A percentile compares a stretch with the other conserved stretches of the same genome.
These are phyloP conservation scores for Leucosporidium scottii DNA, from an alignment of 768 basidiomycete genomes.

Conservation along the genomic window DNA sequence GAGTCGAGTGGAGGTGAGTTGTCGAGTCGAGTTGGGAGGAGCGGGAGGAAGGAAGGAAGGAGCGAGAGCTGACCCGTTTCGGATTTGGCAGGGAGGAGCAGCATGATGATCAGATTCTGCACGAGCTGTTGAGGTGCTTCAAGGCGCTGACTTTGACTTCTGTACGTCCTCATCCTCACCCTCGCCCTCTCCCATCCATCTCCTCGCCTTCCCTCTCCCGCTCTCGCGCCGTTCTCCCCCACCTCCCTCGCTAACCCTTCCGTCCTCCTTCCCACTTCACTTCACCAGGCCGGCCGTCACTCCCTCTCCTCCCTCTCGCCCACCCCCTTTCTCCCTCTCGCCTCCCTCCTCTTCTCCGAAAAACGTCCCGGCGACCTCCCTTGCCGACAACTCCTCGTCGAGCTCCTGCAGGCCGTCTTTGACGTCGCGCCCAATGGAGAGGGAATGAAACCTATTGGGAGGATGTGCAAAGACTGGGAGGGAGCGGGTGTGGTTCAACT, in stretches of 20 bases:
- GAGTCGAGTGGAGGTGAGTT: slow-evolving; percentile 86
- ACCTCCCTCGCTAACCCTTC: no score
- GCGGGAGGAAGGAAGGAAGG: no score
- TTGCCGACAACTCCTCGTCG: slow-evolving; percentile 81
- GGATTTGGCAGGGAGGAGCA: slow-evolving; percentile 75
- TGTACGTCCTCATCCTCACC: slow-evolving; percentile 29
- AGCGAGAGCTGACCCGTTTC: background rate
- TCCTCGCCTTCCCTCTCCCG: no score
- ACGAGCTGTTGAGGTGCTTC: slow-evolving; percentile 86
- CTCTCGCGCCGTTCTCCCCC: no score
- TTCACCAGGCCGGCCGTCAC: slow-evolving; percentile 64
- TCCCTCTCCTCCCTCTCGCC: slow-evolving; percentile 85
- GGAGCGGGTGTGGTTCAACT: no score
- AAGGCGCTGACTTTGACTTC: slow-evolving; percentile 74
- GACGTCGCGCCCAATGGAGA: slow-evolving; percentile 64
- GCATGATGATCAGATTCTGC: slow-evolving; percentile 88
- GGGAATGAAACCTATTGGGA: background rate
- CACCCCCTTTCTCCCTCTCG: slow-evolving; percentile 74
- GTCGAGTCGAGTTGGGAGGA: slow-evolving; percentile 37
- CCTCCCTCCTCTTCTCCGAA: slow-evolving; percentile 83
- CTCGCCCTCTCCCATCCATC: background rate
- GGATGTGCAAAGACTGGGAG: no score
- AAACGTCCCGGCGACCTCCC: slow-evolving; percentile 95
- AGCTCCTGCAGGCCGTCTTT: slow-evolving; percentile 76
- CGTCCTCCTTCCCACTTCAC: no score